Conservation (phyloP, 169 alveolate species). For the Cryptosporidium meleagridis region DNA sequence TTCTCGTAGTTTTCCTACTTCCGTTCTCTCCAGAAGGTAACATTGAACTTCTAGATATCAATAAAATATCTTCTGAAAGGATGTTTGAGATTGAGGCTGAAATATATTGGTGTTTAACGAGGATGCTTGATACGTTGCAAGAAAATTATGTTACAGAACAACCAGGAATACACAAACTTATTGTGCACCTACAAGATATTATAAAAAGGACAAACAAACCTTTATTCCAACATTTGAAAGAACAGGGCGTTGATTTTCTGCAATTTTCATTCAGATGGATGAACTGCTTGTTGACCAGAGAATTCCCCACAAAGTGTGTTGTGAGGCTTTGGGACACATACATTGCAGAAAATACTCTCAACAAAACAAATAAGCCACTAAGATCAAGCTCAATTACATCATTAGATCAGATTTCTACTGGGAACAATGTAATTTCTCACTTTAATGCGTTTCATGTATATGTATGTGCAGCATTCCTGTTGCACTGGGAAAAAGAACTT, state of each 20-base stretch:
- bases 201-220: conserved; percentile 89
- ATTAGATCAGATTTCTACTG: conserved; percentile 41
- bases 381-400: conserved; percentile 63
- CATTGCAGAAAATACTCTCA: conserved; percentile 84
- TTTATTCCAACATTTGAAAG: conserved; percentile 85
- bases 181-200: conserved; percentile 88
- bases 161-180: conserved; percentile 93
- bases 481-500: conserved; percentile 88
- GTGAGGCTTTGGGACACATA: conserved; percentile 92
- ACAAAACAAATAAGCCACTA: conserved; percentile 31
- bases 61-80: conserved; percentile 77
- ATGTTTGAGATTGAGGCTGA: conserved; percentile 90
- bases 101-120: conserved; percentile 90
- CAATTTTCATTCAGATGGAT: conserved; percentile 93
- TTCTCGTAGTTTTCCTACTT: conserved; percentile 81
- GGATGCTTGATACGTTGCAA: conserved; percentile 89
- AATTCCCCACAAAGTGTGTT: conserved; percentile 61
- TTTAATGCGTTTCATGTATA: conserved; percentile 87
- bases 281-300: conserved; percentile 67
- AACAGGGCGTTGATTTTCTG: conserved; percentile 75
- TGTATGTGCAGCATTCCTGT: conserved; percentile 88
- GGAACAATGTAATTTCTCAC: conserved; percentile 41
- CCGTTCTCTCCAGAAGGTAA: conserved; percentile 73
- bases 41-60: conserved; percentile 64
- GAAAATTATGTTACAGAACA: conserved; percentile 93